Evolutionary conservation across 306 rosid genomes (phyloP).

Genomic region (Dalbergia cultrata): DNA sequence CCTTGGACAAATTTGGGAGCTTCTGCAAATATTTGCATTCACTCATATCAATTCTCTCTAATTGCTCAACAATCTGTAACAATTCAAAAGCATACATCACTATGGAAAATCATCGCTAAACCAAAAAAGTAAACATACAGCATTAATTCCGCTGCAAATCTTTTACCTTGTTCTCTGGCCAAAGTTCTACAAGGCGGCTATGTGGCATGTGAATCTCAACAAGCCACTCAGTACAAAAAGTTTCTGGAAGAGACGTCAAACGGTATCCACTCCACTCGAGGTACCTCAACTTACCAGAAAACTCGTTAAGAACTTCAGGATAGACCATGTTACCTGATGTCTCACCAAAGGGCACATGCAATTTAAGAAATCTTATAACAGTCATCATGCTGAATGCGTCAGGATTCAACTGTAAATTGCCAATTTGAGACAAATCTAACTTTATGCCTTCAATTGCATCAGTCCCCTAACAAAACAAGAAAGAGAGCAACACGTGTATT

Average conservation of each 20-base stretch:
- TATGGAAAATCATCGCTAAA: not conserved
- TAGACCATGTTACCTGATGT: not conserved
- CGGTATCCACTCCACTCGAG: not conserved
- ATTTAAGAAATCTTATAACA: not conserved
- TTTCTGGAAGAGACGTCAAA: slow-evolving; percentile 6
- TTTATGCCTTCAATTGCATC: slow-evolving; percentile 11
- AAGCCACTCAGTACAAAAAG: not conserved
- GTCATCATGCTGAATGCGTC: not conserved
- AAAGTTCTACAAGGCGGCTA: not conserved
- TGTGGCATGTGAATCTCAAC: not conserved
- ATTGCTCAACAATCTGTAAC: slow-evolving; percentile 4
- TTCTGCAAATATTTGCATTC: not conserved
- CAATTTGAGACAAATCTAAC: slow-evolving; percentile 6
- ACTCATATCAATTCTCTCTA: not conserved
- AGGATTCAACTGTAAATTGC: not conserved
- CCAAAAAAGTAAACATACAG: not conserved
- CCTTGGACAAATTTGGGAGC: slow-evolving; percentile 8
- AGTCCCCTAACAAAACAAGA: not conserved
- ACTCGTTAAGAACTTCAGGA: not conserved
- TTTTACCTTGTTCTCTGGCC: slow-evolving; percentile 13
- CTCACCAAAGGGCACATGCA: not conserved
- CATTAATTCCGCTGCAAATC: not conserved
- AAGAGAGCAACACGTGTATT: not conserved
- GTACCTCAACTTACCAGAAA: slow-evolving; percentile 1
- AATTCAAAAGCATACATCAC: not conserved